Conservation (phyloP, 805 yeast genomes). For the Hagleromyces aurorensis region DNA sequence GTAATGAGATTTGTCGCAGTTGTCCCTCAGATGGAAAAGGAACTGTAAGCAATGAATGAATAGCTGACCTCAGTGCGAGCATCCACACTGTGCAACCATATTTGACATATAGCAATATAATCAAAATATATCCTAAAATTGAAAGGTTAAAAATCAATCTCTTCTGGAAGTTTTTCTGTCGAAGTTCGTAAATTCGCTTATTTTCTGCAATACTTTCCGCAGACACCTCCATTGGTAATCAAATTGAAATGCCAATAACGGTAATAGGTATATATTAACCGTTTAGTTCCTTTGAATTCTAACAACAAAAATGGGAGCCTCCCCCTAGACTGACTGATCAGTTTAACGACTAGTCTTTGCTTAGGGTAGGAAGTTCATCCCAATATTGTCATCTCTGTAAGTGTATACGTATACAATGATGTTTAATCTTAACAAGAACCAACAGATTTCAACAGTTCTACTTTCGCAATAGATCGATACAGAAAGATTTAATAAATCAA, state of each 20-base stretch:
- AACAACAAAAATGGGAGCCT: no score
- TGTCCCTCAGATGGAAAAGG: conserved; percentile 36
- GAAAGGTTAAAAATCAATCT: conserved; percentile 15
- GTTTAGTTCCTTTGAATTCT: no score
- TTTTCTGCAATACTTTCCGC: conserved; percentile 4
- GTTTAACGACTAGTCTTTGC: no score
- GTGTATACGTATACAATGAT: no score
- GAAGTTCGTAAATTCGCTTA: conserved; percentile 14
- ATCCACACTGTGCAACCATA: conserved; percentile 21
- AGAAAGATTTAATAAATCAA: no score
- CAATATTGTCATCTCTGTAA: no score
- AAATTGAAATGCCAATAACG: background rate
- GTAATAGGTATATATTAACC: no score
- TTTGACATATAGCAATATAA: conserved; percentile 23
- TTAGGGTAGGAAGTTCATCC: no score
- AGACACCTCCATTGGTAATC: conserved; percentile 1
- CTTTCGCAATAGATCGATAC: no score
- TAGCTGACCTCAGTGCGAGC: conserved; percentile 28
- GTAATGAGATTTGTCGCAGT: conserved; percentile 15
- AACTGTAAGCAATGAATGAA: conserved; percentile 34
- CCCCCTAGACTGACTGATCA: no score
- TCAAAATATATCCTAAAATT: conserved; percentile 19
- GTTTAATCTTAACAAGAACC: no score
- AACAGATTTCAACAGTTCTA: no score
- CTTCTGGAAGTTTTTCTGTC: conserved; percentile 22